Evolutionary conservation across 345 rosid species (phyloP), one percentile per base, ranked within the genome.

Genomic region (Rhodamnia rubescens): DNA sequence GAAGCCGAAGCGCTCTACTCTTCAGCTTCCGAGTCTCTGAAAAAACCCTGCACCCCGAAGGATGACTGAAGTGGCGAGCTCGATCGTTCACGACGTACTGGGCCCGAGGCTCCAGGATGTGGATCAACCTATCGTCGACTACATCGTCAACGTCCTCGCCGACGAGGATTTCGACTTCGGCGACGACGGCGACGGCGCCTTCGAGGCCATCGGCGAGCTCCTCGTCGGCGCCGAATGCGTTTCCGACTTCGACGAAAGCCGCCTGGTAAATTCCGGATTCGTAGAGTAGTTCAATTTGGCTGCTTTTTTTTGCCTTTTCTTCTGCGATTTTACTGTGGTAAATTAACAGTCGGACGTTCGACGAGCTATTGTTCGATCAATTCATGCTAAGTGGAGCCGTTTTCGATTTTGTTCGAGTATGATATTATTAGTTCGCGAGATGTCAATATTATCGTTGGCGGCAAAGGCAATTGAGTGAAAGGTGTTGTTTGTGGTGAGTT

Each of bases 141-240:
- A 96, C 94, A 95, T 97, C 91, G 91, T 96, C 90, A 97, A 96
- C 86, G 99, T 97, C 88, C 99, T 97, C 85, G 99, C 98, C 69
- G 99, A 96, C 86, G 98, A 96, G 78, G 99, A 96, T 89, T 96
- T 97, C 92, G 99, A 97, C 87, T 96, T 95, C 89, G 99, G 99
- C 81, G 94, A 91, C 75, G 96, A 94, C 59, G 99, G 99, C 10
- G 97, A 93, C 26, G 99, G 99, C 86, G 96, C 94, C 64, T 92
- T 93, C 69, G 96, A 97, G 42, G 95, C 99, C 87, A 88, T 97
- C 87, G 99, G 99, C 40, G 98, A 96, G 90, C 95, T 97, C 85
- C 99, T 97, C 58, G 94, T 97, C 42, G 95, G 93, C 59, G 97
- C 95, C 40, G 99, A 89, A 51, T 96, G 99, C 90, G 99, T 96